phyloP scores from a whole-genome alignment of 345 rosid species.

The Aegle marmelos region DNA sequence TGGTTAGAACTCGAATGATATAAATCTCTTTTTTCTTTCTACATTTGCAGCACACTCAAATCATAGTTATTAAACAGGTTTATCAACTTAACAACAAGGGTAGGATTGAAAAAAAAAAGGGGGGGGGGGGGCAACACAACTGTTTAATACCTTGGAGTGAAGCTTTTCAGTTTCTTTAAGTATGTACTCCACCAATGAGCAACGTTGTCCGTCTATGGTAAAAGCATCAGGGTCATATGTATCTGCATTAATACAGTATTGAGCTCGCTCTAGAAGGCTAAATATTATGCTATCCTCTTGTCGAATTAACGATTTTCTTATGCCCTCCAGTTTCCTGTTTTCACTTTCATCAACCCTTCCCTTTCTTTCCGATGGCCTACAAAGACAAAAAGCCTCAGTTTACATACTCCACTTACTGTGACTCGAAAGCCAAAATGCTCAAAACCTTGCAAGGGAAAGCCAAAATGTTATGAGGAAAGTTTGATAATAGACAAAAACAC shows the following conservation, averaged over 20 bases:
- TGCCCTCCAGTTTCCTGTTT: constrained; percentile 69
- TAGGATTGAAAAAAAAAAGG: background rate
- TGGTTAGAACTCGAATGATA: background rate
- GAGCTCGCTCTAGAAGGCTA: constrained; percentile 78
- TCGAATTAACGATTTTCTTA: constrained; percentile 69
- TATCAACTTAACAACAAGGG: background rate
- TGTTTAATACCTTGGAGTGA: constrained; percentile 60
- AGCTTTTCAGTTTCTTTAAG: constrained; percentile 84
- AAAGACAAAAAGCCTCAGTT: constrained; percentile 7
- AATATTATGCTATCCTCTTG: constrained; percentile 96
- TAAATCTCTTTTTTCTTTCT: background rate
- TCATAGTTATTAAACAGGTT: background rate
- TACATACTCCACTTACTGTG: background rate
- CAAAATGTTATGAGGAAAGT: background rate
- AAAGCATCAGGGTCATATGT: constrained; percentile 82
- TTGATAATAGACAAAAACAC: background rate
- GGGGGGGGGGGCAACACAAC: background rate
- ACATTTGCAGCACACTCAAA: background rate
- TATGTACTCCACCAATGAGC: constrained; percentile 82
- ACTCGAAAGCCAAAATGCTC: background rate
- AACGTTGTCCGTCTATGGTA: constrained; percentile 67
- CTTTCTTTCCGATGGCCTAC: constrained; percentile 46
- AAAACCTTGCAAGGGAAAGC: background rate
- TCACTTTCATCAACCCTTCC: constrained; percentile 68
- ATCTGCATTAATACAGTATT: constrained; percentile 73